Evolutionary conservation across 2,329 filamentous ascomycete genomes (phyloP).

Genomic region (Aspergillus tanneri): DNA sequence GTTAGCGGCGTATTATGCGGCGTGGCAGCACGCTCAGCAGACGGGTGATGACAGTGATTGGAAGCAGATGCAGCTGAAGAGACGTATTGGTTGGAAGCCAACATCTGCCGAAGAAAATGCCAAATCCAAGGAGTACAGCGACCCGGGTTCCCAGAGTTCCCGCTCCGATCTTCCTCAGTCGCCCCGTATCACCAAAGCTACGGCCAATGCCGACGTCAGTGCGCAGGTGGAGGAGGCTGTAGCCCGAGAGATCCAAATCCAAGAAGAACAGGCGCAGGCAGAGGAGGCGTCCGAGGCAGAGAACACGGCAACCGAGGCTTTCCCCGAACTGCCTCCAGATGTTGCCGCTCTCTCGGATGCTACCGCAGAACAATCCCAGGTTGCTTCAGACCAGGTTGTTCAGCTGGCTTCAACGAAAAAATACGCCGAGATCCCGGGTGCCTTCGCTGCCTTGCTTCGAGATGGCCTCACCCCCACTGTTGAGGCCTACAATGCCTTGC

Average conservation of each 20-base stretch:
- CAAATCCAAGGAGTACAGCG: conserved; percentile 25
- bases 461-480: conserved; percentile 78
- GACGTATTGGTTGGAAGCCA: conserved; percentile 84
- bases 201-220: conserved; percentile 53
- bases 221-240: conserved; percentile 84
- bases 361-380: conserved; percentile 62
- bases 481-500: conserved; percentile 85
- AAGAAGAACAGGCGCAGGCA: conserved; percentile 52
- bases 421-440: conserved; percentile 82
- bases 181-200: conserved; percentile 59
- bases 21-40: conserved; percentile 75
- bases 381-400: conserved; percentile 75
- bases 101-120: conserved; percentile 43
- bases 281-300: conserved; percentile 37
- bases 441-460: conserved; percentile 87
- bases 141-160: conserved; percentile 47
- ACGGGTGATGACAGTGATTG: conserved; percentile 74
- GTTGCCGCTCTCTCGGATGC: conserved; percentile 45
- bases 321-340: conserved; percentile 29
- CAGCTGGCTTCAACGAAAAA: conserved; percentile 69
- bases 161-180: conserved; percentile 47
- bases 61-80: conserved; percentile 86
- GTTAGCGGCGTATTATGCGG: conserved; percentile 87
- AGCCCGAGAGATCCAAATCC: conserved; percentile 70
- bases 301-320: conserved; percentile 26